These are phyloP conservation scores for Rozella allomycis DNA, from an alignment of 371 early-diverging fungal species.

Conservation along the genomic window DNA sequence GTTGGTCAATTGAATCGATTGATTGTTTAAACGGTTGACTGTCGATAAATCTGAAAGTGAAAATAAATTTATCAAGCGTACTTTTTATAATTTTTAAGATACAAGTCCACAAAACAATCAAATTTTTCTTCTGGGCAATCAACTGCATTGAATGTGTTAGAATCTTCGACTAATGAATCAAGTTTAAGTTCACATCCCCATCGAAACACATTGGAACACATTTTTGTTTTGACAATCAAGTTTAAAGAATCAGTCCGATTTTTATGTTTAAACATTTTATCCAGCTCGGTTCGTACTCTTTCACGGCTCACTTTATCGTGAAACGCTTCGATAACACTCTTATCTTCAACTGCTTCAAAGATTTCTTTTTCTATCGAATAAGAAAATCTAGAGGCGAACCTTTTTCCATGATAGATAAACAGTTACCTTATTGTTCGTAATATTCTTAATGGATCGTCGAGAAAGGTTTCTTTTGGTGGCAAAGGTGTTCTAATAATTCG, in stretches of 20 bases:
- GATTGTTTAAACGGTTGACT: too few relatives aligned
- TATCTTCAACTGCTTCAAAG: conserved; percentile 30
- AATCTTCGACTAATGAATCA: too few relatives aligned
- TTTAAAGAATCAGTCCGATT: conserved; percentile 2
- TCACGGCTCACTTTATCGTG: conserved; percentile 77
- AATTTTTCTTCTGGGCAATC: too few relatives aligned
- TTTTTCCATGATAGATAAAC: too few relatives aligned
- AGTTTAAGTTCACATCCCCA: too few relatives aligned
- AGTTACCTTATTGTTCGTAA: conserved; percentile 81
- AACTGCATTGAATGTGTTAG: too few relatives aligned
- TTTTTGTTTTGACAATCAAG: background rate
- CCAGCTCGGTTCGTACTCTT: conserved; percentile 80
- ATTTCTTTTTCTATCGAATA: conserved; percentile 57
- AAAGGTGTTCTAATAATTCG: conserved; percentile 59
- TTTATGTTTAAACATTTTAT: conserved; percentile 69
- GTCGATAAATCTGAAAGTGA: too few relatives aligned
- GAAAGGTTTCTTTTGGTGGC: conserved; percentile 71
- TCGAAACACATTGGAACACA: too few relatives aligned
- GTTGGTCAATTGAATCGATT: too few relatives aligned
- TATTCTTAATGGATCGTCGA: conserved; percentile 94
- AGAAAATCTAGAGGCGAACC: conserved; percentile 79
- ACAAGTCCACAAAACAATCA: too few relatives aligned
- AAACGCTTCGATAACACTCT: conserved; percentile 41
- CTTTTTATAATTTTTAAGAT: too few relatives aligned
- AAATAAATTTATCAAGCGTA: too few relatives aligned